phyloP scores from a whole-genome alignment of 75 land plant genomes.

The Sequoiadendron giganteum region DNA sequence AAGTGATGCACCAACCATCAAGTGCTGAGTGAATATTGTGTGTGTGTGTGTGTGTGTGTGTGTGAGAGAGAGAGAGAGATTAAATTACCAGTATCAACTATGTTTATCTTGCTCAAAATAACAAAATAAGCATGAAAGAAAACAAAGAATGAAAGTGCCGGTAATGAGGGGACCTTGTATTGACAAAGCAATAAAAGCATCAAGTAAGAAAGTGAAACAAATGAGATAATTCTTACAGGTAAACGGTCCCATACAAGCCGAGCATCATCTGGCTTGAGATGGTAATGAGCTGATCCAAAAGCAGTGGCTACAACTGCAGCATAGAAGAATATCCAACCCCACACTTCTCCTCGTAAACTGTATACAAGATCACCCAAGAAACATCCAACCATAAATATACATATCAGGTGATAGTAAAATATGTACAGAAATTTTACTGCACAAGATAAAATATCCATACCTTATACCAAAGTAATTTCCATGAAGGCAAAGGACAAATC shows the following conservation, averaged over 20 bases:
- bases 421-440: conserved; percentile 1
- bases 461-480: conserved; percentile 69
- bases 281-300: conserved; percentile 92
- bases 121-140: background rate
- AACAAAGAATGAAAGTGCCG: background rate
- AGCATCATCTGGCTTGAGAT: conserved; percentile 76
- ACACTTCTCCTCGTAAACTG: conserved; percentile 73
- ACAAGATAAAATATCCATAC: conserved; percentile 23
- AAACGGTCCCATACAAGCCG: conserved; percentile 77
- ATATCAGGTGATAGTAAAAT: background rate
- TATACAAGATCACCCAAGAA: conserved; percentile 12
- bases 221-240: conserved; percentile 44
- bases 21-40: background rate
- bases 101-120: background rate
- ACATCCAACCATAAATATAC: background rate
- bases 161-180: background rate
- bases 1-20: background rate
- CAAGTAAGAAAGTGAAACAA: background rate
- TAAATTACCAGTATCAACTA: background rate
- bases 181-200: background rate
- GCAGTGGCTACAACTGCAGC: conserved; percentile 59
- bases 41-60: background rate
- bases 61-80: background rate
- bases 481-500: conserved; percentile 67
- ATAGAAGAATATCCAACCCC: conserved; percentile 73